Evolutionary conservation across 2,329 filamentous ascomycete genomes (phyloP), one percentile per base, ranked within the genome.

Genomic region (Phoma sp.): DNA sequence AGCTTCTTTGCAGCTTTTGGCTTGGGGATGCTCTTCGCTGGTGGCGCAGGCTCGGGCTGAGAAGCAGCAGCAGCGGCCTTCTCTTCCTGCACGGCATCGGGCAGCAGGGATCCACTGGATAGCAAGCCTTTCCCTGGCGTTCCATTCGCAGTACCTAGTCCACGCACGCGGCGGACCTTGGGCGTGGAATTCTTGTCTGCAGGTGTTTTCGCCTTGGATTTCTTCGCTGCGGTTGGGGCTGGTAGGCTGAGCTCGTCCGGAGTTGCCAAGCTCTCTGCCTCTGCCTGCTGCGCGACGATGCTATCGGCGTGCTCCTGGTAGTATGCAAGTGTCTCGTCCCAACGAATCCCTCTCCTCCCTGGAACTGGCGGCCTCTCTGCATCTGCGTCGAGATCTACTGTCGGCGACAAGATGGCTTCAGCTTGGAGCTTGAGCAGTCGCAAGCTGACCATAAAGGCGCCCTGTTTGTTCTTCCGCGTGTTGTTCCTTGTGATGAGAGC

Each of bases 381-480:
- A 4, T 58, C 58, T 18, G 40, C 27, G 14, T 39, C 33, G 4
- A 51, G 6, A 11, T 58, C 55, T 25, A 60, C 24, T 18, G 60
- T 53, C 1, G 64, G 61, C 8, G 61, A 57, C 13, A 47, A 47
- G 7, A 58, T 57, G 23, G 61, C 57, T 7, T 77, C 76, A 9
- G 65, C 65, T 8, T 68, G 66, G 8, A 82, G 67, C 51, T 78
- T 78, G 23, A 73, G 67, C 9, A 83, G 66, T 29, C 77, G 72
- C 7, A 77, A 59, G n/a, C 64, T 69, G 39, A 80, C 79, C 47
- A 76, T 65, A 23, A 81, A 59, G 13, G 76, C 72, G 23, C 75
- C 76, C 40, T 76, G 76, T 54, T 82, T 82, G 65, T 83, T 83
- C 64, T 78, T 79, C 36, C 77, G 72, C 7, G 80, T 83, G 60